A percentile compares a stretch with the other conserved stretches of the same genome.
phyloP scores from a whole-genome alignment of 805 yeast genomes.

The Saccharomyces cerevisiae region DNA sequence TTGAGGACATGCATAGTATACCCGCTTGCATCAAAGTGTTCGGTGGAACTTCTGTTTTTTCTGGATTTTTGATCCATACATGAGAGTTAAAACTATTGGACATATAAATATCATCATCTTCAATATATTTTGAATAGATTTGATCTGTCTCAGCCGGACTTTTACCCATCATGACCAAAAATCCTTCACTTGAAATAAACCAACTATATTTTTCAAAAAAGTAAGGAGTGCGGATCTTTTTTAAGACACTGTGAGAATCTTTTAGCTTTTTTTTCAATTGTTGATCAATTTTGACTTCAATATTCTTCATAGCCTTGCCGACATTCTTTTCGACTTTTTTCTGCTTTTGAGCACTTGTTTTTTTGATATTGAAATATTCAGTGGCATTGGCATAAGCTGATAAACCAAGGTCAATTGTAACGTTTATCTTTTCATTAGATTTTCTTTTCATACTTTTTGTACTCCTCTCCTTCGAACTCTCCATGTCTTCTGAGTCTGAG shows the following conservation, averaged over 20 bases:
- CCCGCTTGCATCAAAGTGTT: constrained; percentile 87
- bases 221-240: constrained; percentile 58
- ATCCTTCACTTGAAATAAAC: constrained; percentile 90
- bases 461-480: constrained; percentile 10
- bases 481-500: constrained; percentile 6
- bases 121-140: constrained; percentile 70
- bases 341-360: constrained; percentile 68
- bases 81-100: constrained; percentile 68
- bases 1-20: constrained; percentile 66
- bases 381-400: constrained; percentile 89
- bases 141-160: constrained; percentile 74
- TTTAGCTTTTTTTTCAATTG: constrained; percentile 61
- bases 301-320: constrained; percentile 67
- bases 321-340: constrained; percentile 73
- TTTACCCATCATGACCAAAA: constrained; percentile 77
- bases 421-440: constrained; percentile 32
- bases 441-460: constrained; percentile 7
- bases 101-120: constrained; percentile 63
- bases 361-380: constrained; percentile 67
- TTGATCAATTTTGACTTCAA: constrained; percentile 65
- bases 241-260: constrained; percentile 45
- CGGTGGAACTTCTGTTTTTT: constrained; percentile 71
- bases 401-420: constrained; percentile 56
- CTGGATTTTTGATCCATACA: constrained; percentile 76
- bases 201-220: constrained; percentile 94